Base-by-base conservation (phyloP, 2,329 filamentous ascomycete genomes). In the Pseudocercospora cruenta region DNA sequence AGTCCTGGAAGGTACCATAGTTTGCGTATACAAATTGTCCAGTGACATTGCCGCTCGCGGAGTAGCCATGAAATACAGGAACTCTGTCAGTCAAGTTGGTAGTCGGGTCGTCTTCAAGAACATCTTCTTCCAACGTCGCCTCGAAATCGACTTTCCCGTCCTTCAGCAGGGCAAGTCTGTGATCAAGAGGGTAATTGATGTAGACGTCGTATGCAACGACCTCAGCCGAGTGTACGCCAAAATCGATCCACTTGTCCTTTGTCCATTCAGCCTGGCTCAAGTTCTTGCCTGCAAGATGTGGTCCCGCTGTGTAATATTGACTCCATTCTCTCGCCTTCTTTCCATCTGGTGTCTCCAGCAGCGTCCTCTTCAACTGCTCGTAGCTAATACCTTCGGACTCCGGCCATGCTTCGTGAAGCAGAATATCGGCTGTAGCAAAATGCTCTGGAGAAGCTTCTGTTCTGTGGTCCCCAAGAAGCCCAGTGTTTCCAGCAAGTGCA, bases 41-140 rank as follows among this genome's bases (percentile, higher is more conserved):
- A 0, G 94, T 97, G 57, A 96, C 94, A 77, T 98, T 96, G 28
- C 94, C 94, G 67, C 85, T 94, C 4, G 93, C 93, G 3, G 93
- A 96, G 79, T 97, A 98, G 61, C 94, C 95, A 76, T 98, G 94
- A 82, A 98, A 98, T 0, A 91, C 94, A 0, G 94, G 93, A 24
- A 98, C 86, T 31, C 92, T 85, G 73, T 93, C 86, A 9, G 86
- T 80, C 54, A 93, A 82, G 22, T 88, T 86, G 19, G 89, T 93
- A 0, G 93, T 96, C 2, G 88, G 86, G 77, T 99, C 95, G 60
- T 96, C 90, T 0, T 92, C 85, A 4, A 98, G 82, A 1, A 94
- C 85, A 75, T 96, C 93, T 78, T 99, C 95, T 72, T 91, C 88
- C 47, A 98, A 81, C 1, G 87, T 89, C 0, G 94, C 94, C 64